Evolutionary conservation across 2,329 filamentous ascomycete genomes (phyloP), one percentile per base, ranked within the genome.

Genomic region (Diplodia scrobiculata): DNA sequence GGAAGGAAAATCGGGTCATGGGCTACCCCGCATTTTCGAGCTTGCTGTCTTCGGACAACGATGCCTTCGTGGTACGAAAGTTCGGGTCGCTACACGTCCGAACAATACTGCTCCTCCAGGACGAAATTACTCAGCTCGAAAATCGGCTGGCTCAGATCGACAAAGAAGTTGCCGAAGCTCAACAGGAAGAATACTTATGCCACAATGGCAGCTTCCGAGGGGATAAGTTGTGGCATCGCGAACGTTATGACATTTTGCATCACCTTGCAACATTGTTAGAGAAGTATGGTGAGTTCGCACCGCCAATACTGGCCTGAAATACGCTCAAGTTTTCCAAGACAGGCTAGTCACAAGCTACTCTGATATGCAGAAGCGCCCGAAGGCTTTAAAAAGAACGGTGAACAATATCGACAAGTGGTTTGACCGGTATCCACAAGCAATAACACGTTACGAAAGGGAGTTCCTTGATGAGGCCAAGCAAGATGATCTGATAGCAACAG

Each of bases 1-100:
- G 7, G 19, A 25, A 10, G 14, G 5, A 41, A 53, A 25, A 21
- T 34, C 47, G 48, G 6, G 21, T 7, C 11, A 52, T 63, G 47
- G 60, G 60, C 27, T 63, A 63, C 27, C 48, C 6, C 6, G 60
- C 48, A 2, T 63, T 63, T 19, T 53, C 60, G 2, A 17, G 17
- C 5, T 25, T 52, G 6, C 48, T 63, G 1, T 11, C 47, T 7
- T 27, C 60, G 2, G 60, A 63, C 10, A 27, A 63, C 9, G 60
- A 63, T 14, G 36, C 47, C 7, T 19, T 63, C 5, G 48, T 63
- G 14, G 27, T 53, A 11, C 60, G 60, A 14, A 63, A 34, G 9
- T 63, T 63, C 19, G 48, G 60, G 1, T 19, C 60, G 2, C 14
- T 63, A 1, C 60, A 63, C 9, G 60, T 29, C 7, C 47, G 60